Percentiles rank a stretch among this genome's conserved stretches.
Conservation (phyloP, 2,329 filamentous ascomycete genomes). For the Scytalidium sp. region DNA sequence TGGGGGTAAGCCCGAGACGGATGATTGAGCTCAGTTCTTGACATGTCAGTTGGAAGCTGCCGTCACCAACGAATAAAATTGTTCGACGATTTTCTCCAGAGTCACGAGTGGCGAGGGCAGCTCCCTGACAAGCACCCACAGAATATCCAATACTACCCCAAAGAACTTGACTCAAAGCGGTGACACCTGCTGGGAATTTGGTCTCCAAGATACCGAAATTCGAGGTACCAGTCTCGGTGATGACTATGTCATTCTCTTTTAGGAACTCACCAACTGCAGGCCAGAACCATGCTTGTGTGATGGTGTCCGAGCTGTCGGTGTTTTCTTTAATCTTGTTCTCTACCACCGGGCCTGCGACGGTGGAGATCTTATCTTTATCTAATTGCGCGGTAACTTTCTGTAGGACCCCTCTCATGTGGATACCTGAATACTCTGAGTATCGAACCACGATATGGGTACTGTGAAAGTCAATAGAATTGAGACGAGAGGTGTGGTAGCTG, state of each 20-base stretch:
- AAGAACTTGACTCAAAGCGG: constrained; percentile 75
- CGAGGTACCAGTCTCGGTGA: constrained; percentile 84
- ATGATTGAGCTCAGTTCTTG: constrained; percentile 87
- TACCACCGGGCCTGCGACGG: constrained; percentile 50
- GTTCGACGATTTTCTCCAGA: constrained; percentile 57
- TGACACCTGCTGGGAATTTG: constrained; percentile 73
- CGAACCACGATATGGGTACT: constrained; percentile 69
- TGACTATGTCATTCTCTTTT: constrained; percentile 68
- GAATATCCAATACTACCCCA: constrained; percentile 68
- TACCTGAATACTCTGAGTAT: constrained; percentile 74
- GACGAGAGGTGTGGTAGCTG: constrained; percentile 72
- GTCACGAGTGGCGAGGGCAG: constrained; percentile 73
- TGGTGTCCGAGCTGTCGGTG: constrained; percentile 37
- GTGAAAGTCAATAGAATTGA: constrained; percentile 80
- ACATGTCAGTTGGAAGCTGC: constrained; percentile 78
- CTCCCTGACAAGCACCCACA: constrained; percentile 61
- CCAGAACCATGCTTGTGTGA: constrained; percentile 77
- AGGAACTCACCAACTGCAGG: constrained; percentile 72
- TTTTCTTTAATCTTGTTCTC: constrained; percentile 46
- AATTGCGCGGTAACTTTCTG: constrained; percentile 63
- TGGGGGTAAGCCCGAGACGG: constrained; percentile 68
- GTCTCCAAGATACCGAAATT: constrained; percentile 90
- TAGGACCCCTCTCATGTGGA: constrained; percentile 77
- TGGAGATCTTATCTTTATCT: constrained; percentile 55
- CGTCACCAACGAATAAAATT: constrained; percentile 86